These are phyloP conservation scores for Phaeosphaeria sp. DNA, from an alignment of 2,329 filamentous ascomycete species.

Conservation along the genomic window DNA sequence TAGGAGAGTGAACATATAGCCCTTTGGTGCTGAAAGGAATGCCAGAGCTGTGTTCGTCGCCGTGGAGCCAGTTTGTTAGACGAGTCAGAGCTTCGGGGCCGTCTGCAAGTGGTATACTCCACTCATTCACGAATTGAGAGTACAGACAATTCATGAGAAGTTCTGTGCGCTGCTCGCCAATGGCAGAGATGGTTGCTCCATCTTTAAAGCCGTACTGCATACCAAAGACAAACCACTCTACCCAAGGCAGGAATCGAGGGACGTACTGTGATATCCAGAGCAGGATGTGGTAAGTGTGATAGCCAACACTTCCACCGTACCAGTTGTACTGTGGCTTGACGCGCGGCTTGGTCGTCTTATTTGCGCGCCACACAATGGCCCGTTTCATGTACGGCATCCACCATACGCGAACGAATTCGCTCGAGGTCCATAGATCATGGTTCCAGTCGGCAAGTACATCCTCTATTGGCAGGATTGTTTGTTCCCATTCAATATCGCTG, in stretches of 20 bases:
- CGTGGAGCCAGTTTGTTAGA: slow-evolving; percentile 84
- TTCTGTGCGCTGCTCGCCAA: slow-evolving; percentile 80
- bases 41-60: slow-evolving; percentile 70
- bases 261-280: slow-evolving; percentile 80
- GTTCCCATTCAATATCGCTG: slow-evolving; percentile 86
- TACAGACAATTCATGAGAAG: slow-evolving; percentile 97
- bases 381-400: slow-evolving; percentile 94
- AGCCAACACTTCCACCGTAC: slow-evolving; percentile 83
- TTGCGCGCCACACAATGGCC: slow-evolving; percentile 88
- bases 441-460: slow-evolving; percentile 76
- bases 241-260: slow-evolving; percentile 80
- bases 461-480: slow-evolving; percentile 74
- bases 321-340: slow-evolving; percentile 70
- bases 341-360: slow-evolving; percentile 71
- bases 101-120: slow-evolving; percentile 85
- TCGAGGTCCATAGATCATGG: slow-evolving; percentile 76
- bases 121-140: slow-evolving; percentile 98
- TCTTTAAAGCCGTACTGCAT: slow-evolving; percentile 94
- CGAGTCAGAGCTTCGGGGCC: slow-evolving; percentile 87
- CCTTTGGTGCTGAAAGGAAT: slow-evolving; percentile 84
- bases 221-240: slow-evolving; percentile 96
- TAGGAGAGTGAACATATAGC: slow-evolving; percentile 85
- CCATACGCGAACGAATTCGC: slow-evolving; percentile 94
- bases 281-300: slow-evolving; percentile 89
- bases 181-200: slow-evolving; percentile 70